Evolutionary conservation across 169 alveolate species (phyloP).

Genomic region (Theileria sp.): DNA sequence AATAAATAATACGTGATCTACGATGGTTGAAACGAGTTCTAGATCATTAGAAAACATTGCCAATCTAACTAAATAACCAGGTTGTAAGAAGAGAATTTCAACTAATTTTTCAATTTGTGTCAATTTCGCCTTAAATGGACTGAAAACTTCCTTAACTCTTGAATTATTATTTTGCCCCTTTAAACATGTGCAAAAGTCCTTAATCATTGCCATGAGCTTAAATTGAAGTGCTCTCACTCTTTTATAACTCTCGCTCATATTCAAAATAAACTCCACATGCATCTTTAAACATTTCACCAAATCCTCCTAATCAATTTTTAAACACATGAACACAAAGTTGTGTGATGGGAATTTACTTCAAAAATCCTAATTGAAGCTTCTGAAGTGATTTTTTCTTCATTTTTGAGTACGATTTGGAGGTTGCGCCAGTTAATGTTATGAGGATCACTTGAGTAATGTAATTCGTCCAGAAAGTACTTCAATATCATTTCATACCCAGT

Average conservation of each 20-base stretch:
- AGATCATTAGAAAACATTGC: slow-evolving; percentile 45
- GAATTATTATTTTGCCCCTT: neutral
- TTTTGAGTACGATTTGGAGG: slow-evolving; percentile 66
- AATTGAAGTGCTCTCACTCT: slow-evolving; percentile 49
- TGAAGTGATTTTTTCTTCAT: slow-evolving; percentile 65
- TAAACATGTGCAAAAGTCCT: slow-evolving; percentile 18
- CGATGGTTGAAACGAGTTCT: slow-evolving; percentile 25
- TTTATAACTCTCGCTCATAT: slow-evolving; percentile 45
- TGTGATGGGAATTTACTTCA: slow-evolving; percentile 30
- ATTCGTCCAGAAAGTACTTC: slow-evolving; percentile 35
- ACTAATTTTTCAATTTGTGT: slow-evolving; percentile 24
- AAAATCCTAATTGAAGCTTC: slow-evolving; percentile 58
- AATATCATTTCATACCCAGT: slow-evolving; percentile 18
- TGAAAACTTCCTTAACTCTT: neutral
- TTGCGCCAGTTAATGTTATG: slow-evolving; percentile 66
- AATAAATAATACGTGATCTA: slow-evolving; percentile 15
- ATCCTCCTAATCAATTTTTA: slow-evolving; percentile 39
- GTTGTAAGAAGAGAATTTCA: slow-evolving; percentile 49
- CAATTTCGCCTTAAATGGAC: slow-evolving; percentile 5
- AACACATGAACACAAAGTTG: neutral
- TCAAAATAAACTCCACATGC: slow-evolving; percentile 65
- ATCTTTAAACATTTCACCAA: slow-evolving; percentile 60
- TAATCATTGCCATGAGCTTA: slow-evolving; percentile 33
- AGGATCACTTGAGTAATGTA: slow-evolving; percentile 47
- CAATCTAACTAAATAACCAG: slow-evolving; percentile 59